A percentile compares a stretch with the other conserved stretches of the same genome.
phyloP scores from a whole-genome alignment of 208 protist species.

The Angomonas ambiguus region DNA sequence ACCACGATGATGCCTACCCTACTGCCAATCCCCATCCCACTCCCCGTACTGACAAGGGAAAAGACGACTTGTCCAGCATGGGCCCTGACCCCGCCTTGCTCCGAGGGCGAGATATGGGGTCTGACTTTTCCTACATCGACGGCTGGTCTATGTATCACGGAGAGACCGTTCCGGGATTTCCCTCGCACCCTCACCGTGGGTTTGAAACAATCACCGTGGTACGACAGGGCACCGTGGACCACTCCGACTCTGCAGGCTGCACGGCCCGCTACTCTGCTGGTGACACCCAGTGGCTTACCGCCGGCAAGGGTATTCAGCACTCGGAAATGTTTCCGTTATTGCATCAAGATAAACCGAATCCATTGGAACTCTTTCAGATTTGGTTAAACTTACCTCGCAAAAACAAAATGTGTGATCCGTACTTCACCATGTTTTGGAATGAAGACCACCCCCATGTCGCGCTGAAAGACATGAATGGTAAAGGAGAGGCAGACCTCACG shows the following conservation, averaged over 20 bases:
- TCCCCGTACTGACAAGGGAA: slow-evolving; percentile 6
- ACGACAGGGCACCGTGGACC: slow-evolving; percentile 67
- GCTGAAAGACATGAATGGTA: slow-evolving; percentile 15
- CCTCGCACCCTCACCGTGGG: slow-evolving; percentile 81
- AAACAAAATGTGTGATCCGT: slow-evolving; percentile 72
- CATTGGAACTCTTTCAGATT: slow-evolving; percentile 60
- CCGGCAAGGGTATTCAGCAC: slow-evolving; percentile 87
- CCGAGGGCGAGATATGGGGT: slow-evolving; percentile 36
- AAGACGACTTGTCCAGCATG: neutral
- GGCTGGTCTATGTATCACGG: slow-evolving; percentile 78
- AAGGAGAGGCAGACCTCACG: slow-evolving; percentile 7
- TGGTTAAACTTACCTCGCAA: slow-evolving; percentile 88
- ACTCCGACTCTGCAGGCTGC: slow-evolving; percentile 72
- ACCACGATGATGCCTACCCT: slow-evolving; percentile 57
- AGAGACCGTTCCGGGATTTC: slow-evolving; percentile 61
- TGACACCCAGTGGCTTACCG: slow-evolving; percentile 92
- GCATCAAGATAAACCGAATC: slow-evolving; percentile 27
- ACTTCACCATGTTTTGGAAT: slow-evolving; percentile 62
- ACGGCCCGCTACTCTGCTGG: slow-evolving; percentile 64
- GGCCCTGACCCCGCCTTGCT: slow-evolving; percentile 31
- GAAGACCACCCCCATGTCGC: slow-evolving; percentile 28
- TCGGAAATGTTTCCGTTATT: slow-evolving; percentile 64
- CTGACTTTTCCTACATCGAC: slow-evolving; percentile 53
- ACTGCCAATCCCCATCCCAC: neutral
- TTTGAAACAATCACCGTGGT: slow-evolving; percentile 89